Base-by-base conservation (phyloP, 331 rosid genomes). In the Telfairia occidentalis region DNA sequence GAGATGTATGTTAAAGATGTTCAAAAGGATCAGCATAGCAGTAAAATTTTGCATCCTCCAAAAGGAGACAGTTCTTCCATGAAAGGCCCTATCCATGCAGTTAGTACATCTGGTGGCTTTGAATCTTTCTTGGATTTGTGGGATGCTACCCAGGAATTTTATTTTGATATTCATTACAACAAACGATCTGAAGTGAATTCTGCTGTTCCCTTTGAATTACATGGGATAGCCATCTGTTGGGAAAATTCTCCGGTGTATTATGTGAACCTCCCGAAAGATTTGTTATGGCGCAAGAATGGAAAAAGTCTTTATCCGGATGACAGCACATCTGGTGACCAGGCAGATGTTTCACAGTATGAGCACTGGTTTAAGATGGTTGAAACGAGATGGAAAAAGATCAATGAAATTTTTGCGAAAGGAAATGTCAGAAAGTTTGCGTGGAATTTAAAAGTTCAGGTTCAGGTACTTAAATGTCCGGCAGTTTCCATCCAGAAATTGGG, bases 201-300 rank as follows among this genome's bases (percentile, higher is more conserved):
- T 81, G 77, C 65, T 79, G 86, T 85, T 72, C 87, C 89, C 34
- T 94, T 91, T 29, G 97, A 94, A 84, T 71, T 94, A 75, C 89
- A 86, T 23, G 98, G 98, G 73, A 80, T 94, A 35, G 98, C 98
- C 49, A 81, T 91, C 78, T 91, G 98, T 82, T 94, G 97, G 97
- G 96, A 91, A 81, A 79, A 84, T 76, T 91, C 97, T 78, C 86
- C 92, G 18, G 97, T 94, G 78, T 90, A 89, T 81, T 94, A 91
- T 63, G 55, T 94, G 73, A 90, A 89, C 85, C 86, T 94, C 64
- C 92, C 92, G 48, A 94, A 86, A 84, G 98, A 94, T 84, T 87
- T 94, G 77, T 71, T 88, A 74, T 84, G 81, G 84, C 80, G 85
- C 77, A 83, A 74, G 78, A 84, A 60, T 65, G 83, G 71, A 78